Evolutionary conservation across 2,329 filamentous ascomycete genomes (phyloP).

Genomic region (Fusarium multiceps): DNA sequence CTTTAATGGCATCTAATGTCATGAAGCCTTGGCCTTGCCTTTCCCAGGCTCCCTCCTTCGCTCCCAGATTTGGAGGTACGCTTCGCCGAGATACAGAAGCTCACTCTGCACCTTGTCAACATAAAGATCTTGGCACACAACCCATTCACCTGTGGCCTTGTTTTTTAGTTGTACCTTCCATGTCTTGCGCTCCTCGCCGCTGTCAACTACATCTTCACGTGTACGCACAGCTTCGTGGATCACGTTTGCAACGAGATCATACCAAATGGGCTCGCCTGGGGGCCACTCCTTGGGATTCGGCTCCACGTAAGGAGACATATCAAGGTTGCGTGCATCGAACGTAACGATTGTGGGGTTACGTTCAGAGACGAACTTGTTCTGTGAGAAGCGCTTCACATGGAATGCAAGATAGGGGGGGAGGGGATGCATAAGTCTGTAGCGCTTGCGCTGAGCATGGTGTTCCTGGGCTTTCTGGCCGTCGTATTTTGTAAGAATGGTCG

Average conservation of each 20-base stretch:
- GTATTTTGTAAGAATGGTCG: constrained; percentile 88
- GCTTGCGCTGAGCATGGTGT: constrained; percentile 85
- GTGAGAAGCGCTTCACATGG: constrained; percentile 96
- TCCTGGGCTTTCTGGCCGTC: constrained; percentile 90
- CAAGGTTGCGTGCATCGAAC: constrained; percentile 84
- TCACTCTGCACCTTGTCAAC: constrained; percentile 91
- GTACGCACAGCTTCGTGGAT: constrained; percentile 85
- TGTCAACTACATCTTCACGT: constrained; percentile 87
- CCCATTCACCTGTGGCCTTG: constrained; percentile 85
- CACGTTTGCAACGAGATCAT: constrained; percentile 96
- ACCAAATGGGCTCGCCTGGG: constrained; percentile 85
- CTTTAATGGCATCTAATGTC: constrained; percentile 13
- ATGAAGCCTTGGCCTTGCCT: constrained; percentile 51
- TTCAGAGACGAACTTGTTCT: constrained; percentile 96
- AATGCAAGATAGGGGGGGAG: constrained; percentile 91
- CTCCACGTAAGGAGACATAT: constrained; percentile 91
- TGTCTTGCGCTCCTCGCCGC: constrained; percentile 85
- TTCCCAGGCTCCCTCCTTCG: constrained; percentile 68
- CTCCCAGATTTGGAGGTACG: constrained; percentile 97
- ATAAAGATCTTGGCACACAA: constrained; percentile 92
- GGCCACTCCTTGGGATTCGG: constrained; percentile 79
- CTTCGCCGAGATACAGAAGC: constrained; percentile 90
- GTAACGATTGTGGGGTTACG: constrained; percentile 98
- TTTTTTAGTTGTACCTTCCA: constrained; percentile 95
- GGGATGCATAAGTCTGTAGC: constrained; percentile 90